phyloP scores from a whole-genome alignment of 2,329 filamentous ascomycete genomes.

The Thelonectria rubi region DNA sequence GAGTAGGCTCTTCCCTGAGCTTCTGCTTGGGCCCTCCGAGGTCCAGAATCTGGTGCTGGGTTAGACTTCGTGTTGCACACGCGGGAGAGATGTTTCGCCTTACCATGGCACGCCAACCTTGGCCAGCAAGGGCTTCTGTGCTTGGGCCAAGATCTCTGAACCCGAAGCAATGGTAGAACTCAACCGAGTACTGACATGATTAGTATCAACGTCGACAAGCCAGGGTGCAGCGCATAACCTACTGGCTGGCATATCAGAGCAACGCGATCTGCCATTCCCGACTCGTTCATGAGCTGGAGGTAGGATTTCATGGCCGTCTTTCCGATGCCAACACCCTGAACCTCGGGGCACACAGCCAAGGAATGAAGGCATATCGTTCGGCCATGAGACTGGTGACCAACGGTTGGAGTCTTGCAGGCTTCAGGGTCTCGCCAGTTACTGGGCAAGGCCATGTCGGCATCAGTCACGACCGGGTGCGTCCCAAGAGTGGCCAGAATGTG shows the following conservation, averaged over 20 bases:
- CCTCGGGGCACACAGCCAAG: constrained; percentile 78
- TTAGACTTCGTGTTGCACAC: not conserved
- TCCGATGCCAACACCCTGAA: constrained; percentile 79
- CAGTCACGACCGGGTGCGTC: constrained; percentile 69
- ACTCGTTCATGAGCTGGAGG: constrained; percentile 77
- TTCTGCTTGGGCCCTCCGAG: constrained; percentile 38
- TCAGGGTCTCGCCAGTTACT: constrained; percentile 68
- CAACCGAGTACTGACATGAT: constrained; percentile 65
- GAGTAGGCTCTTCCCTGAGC: constrained; percentile 38
- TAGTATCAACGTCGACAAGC: not conserved
- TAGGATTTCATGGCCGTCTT: constrained; percentile 79
- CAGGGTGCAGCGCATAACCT: constrained; percentile 39
- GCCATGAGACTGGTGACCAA: constrained; percentile 78
- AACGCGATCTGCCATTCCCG: constrained; percentile 75
- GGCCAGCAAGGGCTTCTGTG: constrained; percentile 76
- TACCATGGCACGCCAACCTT: constrained; percentile 86
- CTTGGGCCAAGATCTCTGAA: constrained; percentile 77
- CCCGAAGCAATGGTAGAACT: constrained; percentile 80
- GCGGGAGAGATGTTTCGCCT: constrained; percentile 31
- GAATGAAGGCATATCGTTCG: constrained; percentile 84
- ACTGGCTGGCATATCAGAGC: constrained; percentile 80
- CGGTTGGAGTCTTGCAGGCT: constrained; percentile 50
- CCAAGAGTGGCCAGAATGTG: constrained; percentile 82
- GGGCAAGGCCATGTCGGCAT: constrained; percentile 80
- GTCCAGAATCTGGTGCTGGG: constrained; percentile 35